Conservation (phyloP, 768 basidiomycete species). For the Mycena capillaripes region DNA sequence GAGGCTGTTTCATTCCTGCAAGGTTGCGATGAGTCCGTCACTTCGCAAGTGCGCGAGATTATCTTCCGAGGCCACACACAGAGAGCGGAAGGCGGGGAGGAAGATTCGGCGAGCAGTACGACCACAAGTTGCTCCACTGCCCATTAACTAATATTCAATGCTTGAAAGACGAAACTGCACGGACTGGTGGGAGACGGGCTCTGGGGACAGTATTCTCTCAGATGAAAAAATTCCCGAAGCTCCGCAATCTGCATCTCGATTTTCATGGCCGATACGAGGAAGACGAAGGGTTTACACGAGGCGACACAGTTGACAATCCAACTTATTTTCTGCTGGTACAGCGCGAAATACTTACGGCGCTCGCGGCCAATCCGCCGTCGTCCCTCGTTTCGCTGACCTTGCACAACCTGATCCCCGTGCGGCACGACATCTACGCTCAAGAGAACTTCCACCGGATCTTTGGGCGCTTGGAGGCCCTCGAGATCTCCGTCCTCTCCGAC, state of each 20-base stretch:
- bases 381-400: constrained; percentile 9
- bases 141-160: background rate
- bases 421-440: background rate
- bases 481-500: constrained; percentile 1
- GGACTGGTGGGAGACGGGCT: background rate
- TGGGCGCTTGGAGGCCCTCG: background rate
- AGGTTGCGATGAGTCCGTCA: constrained; percentile 17
- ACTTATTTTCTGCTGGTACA: background rate
- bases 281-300: background rate
- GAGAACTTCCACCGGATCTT: constrained; percentile 6
- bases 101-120: background rate
- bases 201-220: background rate
- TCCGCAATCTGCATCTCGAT: background rate
- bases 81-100: background rate
- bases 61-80: constrained; percentile 7
- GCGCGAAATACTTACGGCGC: background rate
- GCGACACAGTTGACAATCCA: no score
- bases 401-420: constrained; percentile 14
- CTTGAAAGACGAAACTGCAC: background rate
- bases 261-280: no score
- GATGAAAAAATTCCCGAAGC: no score
- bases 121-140: background rate
- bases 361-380: background rate
- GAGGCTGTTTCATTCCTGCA: constrained; percentile 7
- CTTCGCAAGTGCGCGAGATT: constrained; percentile 3